phyloP scores from a whole-genome alignment of 73 alveolate species.

The Symbiodinium natans region DNA sequence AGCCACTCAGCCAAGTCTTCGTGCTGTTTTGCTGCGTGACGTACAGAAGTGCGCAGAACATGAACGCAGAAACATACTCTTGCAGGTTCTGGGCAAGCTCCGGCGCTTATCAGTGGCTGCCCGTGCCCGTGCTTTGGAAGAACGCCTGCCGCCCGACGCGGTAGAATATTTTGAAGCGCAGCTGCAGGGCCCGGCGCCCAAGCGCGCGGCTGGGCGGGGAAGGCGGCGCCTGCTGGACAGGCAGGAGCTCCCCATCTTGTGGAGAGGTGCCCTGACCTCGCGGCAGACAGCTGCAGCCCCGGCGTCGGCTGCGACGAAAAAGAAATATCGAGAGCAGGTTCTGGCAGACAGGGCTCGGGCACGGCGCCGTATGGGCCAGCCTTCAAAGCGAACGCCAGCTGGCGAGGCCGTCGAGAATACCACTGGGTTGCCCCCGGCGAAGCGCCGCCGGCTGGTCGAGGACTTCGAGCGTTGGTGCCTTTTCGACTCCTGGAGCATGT shows the following conservation, averaged over 20 bases:
- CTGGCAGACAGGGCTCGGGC: slow-evolving; percentile 3
- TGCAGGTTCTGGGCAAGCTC: too few species aligned
- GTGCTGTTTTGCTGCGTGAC: too few species aligned
- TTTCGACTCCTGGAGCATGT: neutral
- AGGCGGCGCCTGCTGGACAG: too few species aligned
- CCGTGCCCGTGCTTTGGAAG: too few species aligned
- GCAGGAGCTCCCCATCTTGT: neutral
- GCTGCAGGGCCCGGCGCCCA: neutral
- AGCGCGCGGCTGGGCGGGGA: neutral
- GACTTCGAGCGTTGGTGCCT: slow-evolving; percentile 1
- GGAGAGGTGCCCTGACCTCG: neutral
- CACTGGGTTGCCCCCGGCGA: slow-evolving; percentile 21
- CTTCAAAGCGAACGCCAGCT: neutral
- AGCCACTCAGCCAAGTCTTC: too few species aligned
- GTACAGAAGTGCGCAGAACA: too few species aligned
- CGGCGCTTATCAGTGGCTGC: too few species aligned
- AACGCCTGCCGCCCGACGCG: too few species aligned
- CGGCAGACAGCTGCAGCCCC: neutral
- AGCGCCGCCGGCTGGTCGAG: neutral
- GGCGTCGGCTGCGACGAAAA: neutral
- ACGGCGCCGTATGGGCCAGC: neutral
- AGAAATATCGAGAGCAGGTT: neutral
- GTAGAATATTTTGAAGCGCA: neutral
- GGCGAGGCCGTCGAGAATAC: neutral
- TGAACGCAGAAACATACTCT: too few species aligned